Evolutionary conservation across 768 basidiomycete species (phyloP), one percentile per base, ranked within the genome.

Genomic region (Suillus alpinus): DNA sequence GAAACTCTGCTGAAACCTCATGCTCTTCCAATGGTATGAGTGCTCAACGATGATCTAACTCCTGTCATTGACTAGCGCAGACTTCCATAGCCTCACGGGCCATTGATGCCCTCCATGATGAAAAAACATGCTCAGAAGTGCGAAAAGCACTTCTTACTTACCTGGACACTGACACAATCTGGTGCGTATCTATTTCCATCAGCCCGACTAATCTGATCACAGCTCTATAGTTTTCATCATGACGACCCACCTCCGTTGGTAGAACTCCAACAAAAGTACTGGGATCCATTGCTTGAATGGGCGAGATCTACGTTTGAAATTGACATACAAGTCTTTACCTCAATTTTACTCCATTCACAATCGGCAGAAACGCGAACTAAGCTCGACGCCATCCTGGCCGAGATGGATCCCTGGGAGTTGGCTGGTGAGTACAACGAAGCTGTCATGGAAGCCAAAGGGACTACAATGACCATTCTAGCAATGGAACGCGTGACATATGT

Each of bases 151-250:
- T 98, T 46, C 74, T 97, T 46, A 83, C 86, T 60, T 98, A 97
- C 74, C 77, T 98, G 34, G 92, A 97, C 69, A 98, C 96, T 2
- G 97, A 99, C 72, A 94, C 97, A 1, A 84, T 97, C 62, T 94
- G 92, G 94, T 92, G 62, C 59, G 78, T 69, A 59, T 14, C 23
- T 23, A 29, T 43, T n/a, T 13, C 20, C 14, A 16, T 57, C 39
- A 14, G 52, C 26, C n/a, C 23, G 57, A 46, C 47, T 57, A 23
- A 61, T 56, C 26, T 6, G 55, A 26, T 52, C 59, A 63, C 16
- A 32, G 10, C 4, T 61, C 6, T 14, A 32, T 67, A 95, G 94
- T 69, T 97, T 95, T 77, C 89, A 92, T 67, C 84, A 92, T 69
- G 83, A 91, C 51, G 79, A 86, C 63, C 94, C 94, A 8, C 83